Evolutionary conservation across 805 yeast species (phyloP), one percentile per base, ranked within the genome.

Genomic region (Saccharomycopsis fermentans): DNA sequence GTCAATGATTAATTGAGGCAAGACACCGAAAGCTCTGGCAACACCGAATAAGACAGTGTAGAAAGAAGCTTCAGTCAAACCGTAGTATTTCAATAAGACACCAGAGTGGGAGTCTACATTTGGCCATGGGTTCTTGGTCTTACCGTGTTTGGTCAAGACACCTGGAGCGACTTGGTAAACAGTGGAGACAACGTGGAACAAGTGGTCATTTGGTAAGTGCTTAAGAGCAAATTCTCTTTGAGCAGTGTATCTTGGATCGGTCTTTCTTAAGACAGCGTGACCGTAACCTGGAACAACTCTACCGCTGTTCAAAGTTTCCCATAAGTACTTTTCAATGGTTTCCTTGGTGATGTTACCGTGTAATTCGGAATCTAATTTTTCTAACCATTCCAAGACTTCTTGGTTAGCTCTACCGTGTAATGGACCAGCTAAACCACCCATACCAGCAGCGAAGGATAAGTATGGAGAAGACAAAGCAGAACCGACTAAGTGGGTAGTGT

Each of bases 81-180:
- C 95, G 77, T 87, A 87, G 81, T 87, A 84, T 75, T 87, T 91
- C 73, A 87, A 79, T 66, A 87, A 74, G 63, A 86, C 90, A 76
- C 95, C 95, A 55, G 92, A 86, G 76, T 85, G 90, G 57, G 94
- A 85, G 75, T 87, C 95, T 65, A 87, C 95, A 71, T 87, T 87
- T 74, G 95, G 94, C 90, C 90, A 87, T 75, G 94, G 94, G 82
- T 87, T 87, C 82, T 87, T 86, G 70, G 92, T 87, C 82, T 87
- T 87, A 73, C 92, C 94, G 73, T 87, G 92, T 75, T 84, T 78
- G 66, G 87, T 83, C 66, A 87, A 80, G 55, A 87, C 92, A 65
- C 73, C 79, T 74, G 94, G 94, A 63, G 94, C 94, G 67, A 87
- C 87, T 73, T 86, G 85, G 74, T 84, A 86, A 69, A 87, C 83